Evolutionary conservation across 73 alveolate genomes (phyloP).

Genomic region (Paramecium pentaurelia): DNA sequence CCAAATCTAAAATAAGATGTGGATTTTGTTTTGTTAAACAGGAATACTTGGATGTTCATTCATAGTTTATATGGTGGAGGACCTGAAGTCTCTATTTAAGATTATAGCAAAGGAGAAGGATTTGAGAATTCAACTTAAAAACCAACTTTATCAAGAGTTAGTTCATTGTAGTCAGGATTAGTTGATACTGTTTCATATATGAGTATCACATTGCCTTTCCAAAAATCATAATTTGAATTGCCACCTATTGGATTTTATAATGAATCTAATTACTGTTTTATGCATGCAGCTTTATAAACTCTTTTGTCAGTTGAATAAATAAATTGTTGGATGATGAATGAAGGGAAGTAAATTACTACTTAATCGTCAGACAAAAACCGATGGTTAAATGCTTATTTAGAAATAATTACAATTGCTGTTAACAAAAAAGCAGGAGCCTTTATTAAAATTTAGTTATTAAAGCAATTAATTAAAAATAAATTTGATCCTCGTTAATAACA

Average conservation of each 20-base stretch:
- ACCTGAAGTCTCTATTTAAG: slow-evolving; percentile 29
- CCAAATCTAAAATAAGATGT: slow-evolving; percentile 15
- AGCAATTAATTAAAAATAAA: not conserved
- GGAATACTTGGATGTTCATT: slow-evolving; percentile 15
- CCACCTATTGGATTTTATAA: slow-evolving; percentile 39
- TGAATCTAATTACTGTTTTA: slow-evolving; percentile 14
- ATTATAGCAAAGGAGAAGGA: not conserved
- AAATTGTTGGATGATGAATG: slow-evolving; percentile 24
- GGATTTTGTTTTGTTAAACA: not conserved
- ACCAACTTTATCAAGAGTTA: slow-evolving; percentile 25
- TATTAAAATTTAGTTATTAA: not conserved
- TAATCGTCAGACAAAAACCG: not conserved
- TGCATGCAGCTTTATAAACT: slow-evolving; percentile 23
- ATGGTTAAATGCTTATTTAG: slow-evolving; percentile 4
- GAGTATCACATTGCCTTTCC: not conserved
- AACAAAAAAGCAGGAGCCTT: slow-evolving; percentile 40
- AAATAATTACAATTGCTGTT: not conserved
- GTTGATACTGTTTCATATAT: slow-evolving; percentile 15
- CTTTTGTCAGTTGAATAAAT: not conserved
- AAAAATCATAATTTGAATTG: not conserved
- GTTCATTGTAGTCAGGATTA: not conserved
- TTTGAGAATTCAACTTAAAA: not conserved
- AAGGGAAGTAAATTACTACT: not conserved
- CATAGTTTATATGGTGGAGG: slow-evolving; percentile 41
- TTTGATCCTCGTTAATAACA: slow-evolving; percentile 28